phyloP scores from a whole-genome alignment of 73 alveolate genomes.

The Stentor roeselii region DNA sequence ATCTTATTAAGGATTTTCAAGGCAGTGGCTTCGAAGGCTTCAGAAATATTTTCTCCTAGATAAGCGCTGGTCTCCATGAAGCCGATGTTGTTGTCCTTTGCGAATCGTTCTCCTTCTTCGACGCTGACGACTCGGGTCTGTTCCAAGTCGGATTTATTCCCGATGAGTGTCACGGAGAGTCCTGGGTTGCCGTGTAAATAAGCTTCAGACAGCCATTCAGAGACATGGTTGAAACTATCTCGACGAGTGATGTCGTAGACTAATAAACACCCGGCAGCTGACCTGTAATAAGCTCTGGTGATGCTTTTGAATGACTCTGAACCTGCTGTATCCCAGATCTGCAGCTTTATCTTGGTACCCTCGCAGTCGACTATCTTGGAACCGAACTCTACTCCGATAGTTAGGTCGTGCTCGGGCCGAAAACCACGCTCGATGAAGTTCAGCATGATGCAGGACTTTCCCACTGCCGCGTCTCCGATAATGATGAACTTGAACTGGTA shows the following conservation, averaged over 20 bases:
- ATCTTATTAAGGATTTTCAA: constrained; percentile 15
- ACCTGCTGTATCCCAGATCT: constrained; percentile 98
- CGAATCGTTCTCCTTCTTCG: constrained; percentile 68
- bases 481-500: constrained; percentile 76
- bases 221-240: constrained; percentile 64
- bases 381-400: constrained; percentile 96
- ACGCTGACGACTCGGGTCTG: constrained; percentile 43
- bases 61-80: constrained; percentile 83
- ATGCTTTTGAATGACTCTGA: constrained; percentile 86
- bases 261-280: constrained; percentile 87
- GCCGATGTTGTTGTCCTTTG: constrained; percentile 56
- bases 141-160: constrained; percentile 89
- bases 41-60: constrained; percentile 46
- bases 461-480: constrained; percentile 89
- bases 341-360: constrained; percentile 67
- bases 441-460: constrained; percentile 90
- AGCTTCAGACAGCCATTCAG: constrained; percentile 87
- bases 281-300: constrained; percentile 86
- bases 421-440: constrained; percentile 89
- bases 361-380: constrained; percentile 70
- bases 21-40: constrained; percentile 27
- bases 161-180: constrained; percentile 80
- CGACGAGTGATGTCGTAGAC: constrained; percentile 91
- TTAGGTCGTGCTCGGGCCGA: constrained; percentile 81
- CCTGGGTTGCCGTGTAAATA: constrained; percentile 78